These are phyloP conservation scores for Lactuca sativa DNA, from an alignment of 129 eudicot genomes.

Conservation along the genomic window DNA sequence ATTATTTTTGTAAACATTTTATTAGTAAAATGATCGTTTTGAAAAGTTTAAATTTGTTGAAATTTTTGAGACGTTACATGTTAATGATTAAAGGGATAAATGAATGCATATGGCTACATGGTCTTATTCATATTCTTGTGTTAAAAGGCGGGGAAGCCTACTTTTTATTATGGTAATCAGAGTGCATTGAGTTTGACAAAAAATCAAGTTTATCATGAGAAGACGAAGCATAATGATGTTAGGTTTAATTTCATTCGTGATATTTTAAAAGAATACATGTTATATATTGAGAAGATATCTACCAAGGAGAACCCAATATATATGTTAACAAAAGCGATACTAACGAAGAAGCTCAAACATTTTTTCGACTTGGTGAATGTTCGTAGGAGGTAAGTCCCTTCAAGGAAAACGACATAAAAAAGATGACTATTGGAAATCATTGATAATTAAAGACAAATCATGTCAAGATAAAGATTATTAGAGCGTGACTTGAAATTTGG, in stretches of 20 bases:
- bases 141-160: not conserved
- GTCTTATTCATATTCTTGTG: not conserved
- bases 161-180: not conserved
- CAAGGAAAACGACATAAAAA: not conserved
- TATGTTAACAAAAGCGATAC: not conserved
- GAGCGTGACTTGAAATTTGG: no score
- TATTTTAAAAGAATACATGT: not conserved
- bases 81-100: not conserved
- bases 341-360: not conserved
- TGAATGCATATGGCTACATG: not conserved
- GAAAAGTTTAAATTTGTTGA: no score
- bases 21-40: no score
- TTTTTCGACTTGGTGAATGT: slow-evolving; percentile 10
- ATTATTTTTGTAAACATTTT: no score
- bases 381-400: not conserved
- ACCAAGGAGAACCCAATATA: not conserved
- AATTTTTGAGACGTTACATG: no score
- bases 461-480: no score
- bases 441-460: no score
- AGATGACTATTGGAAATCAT: no score
- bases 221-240: slow-evolving; percentile 17
- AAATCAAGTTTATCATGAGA: slow-evolving; percentile 10
- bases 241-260: slow-evolving; percentile 10
- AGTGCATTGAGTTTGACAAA: not conserved
- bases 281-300: slow-evolving; percentile 1